Conservation (phyloP, 331 rosid genomes). For the Quercus lobata region DNA sequence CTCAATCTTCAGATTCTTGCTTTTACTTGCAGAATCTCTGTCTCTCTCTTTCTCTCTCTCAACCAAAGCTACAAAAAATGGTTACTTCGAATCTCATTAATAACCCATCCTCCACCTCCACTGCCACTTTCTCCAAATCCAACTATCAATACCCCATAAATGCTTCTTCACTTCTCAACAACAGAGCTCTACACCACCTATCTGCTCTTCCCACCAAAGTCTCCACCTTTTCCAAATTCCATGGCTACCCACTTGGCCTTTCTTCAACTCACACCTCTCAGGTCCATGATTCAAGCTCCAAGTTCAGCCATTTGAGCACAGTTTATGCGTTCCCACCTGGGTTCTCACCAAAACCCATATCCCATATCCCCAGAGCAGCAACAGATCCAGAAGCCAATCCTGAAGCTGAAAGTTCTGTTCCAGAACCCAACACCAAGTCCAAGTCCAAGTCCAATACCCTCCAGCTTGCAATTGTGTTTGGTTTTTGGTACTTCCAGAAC, state of each 20-base stretch:
- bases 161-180: constrained; percentile 26
- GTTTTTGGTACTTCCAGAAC: constrained; percentile 87
- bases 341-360: constrained; percentile 30
- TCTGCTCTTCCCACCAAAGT: constrained; percentile 5
- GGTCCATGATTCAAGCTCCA: constrained; percentile 30
- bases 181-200: constrained; percentile 9
- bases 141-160: constrained; percentile 26
- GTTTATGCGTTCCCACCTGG: constrained; percentile 19
- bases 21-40: neutral
- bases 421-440: constrained; percentile 37
- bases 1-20: neutral
- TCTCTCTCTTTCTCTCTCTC: neutral
- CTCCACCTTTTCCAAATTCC: constrained; percentile 7
- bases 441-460: constrained; percentile 40
- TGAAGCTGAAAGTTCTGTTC: constrained; percentile 36
- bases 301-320: constrained; percentile 25
- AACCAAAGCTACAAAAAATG: constrained; percentile 26
- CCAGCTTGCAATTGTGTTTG: constrained; percentile 85
- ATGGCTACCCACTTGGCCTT: constrained; percentile 21
- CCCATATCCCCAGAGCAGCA: constrained; percentile 42
- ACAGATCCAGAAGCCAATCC: constrained; percentile 42
- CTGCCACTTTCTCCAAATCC: constrained; percentile 41
- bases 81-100: constrained; percentile 38
- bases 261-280: constrained; percentile 34
- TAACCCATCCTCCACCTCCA: constrained; percentile 19